These are phyloP conservation scores for Fusarium burgessii DNA, from an alignment of 2,329 filamentous ascomycete genomes.

Conservation along the genomic window DNA sequence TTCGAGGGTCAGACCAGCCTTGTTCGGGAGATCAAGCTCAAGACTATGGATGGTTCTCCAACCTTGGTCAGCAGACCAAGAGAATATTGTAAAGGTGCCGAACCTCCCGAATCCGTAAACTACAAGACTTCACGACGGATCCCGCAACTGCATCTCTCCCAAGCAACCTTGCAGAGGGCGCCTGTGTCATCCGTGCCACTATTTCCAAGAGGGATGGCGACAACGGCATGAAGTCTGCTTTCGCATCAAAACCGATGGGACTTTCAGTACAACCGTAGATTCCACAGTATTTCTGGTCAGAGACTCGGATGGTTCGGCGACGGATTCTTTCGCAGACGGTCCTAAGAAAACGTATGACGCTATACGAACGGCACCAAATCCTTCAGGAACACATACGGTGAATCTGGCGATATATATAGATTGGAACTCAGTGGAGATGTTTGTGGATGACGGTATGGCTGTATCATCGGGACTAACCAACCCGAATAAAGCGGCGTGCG, in stretches of 20 bases:
- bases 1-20: background rate
- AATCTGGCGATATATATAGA: background rate
- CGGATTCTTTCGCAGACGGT: background rate
- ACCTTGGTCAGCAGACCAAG: background rate
- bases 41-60: background rate
- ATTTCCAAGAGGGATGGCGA: background rate
- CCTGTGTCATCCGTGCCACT: background rate
- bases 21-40: background rate
- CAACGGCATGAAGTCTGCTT: background rate
- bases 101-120: accelerated
- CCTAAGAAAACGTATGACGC: background rate
- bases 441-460: background rate
- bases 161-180: background rate
- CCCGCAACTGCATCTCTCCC: background rate
- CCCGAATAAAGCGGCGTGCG: background rate
- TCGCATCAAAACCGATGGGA: background rate
- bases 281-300: background rate
- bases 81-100: accelerated
- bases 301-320: background rate
- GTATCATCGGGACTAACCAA: background rate
- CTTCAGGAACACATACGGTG: background rate
- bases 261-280: background rate
- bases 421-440: background rate
- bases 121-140: background rate
- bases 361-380: background rate